Conservation (phyloP, 1,284 basidiomycete species). For the Mycocalia duriaeana region DNA sequence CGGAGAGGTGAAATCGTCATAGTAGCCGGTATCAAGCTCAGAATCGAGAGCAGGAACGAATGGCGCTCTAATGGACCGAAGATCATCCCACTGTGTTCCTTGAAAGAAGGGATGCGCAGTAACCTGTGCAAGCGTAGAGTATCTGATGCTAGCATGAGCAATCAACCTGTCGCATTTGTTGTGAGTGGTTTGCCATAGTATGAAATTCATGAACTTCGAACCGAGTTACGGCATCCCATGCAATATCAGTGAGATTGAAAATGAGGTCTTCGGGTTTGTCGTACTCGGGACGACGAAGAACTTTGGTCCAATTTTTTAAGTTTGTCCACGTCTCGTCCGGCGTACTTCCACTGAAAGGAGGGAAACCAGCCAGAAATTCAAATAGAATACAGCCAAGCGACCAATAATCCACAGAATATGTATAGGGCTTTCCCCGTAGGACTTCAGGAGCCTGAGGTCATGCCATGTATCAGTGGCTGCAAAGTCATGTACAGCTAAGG, state of each 20-base stretch:
- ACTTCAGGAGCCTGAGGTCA: conserved; percentile 75
- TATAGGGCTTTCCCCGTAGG: conserved; percentile 90
- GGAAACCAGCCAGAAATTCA: conserved; percentile 96
- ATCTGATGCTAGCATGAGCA: conserved; percentile 77
- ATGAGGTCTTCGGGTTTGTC: conserved; percentile 95
- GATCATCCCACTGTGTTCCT: conserved; percentile 68
- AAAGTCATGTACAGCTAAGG: neutral
- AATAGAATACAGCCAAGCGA: conserved; percentile 97
- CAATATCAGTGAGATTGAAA: conserved; percentile 91
- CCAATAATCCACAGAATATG: conserved; percentile 97
- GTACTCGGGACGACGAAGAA: conserved; percentile 89
- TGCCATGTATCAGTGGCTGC: neutral
- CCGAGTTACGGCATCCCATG: conserved; percentile 95
- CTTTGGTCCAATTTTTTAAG: conserved; percentile 95
- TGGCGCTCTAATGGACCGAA: conserved; percentile 80
- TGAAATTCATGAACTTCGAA: conserved; percentile 26
- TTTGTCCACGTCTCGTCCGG: conserved; percentile 99
- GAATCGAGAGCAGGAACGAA: conserved; percentile 95
- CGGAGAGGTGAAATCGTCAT: conserved; percentile 90
- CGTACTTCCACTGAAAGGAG: conserved; percentile 93
- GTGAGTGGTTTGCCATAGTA: neutral
- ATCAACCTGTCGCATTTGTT: conserved; percentile 47
- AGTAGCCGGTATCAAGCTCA: conserved; percentile 96
- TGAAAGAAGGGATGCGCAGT: conserved; percentile 85
- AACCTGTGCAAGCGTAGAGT: conserved; percentile 71